These are phyloP conservation scores for Crucihimalaya himalaica DNA, from an alignment of 345 rosid genomes.

Conservation along the genomic window DNA sequence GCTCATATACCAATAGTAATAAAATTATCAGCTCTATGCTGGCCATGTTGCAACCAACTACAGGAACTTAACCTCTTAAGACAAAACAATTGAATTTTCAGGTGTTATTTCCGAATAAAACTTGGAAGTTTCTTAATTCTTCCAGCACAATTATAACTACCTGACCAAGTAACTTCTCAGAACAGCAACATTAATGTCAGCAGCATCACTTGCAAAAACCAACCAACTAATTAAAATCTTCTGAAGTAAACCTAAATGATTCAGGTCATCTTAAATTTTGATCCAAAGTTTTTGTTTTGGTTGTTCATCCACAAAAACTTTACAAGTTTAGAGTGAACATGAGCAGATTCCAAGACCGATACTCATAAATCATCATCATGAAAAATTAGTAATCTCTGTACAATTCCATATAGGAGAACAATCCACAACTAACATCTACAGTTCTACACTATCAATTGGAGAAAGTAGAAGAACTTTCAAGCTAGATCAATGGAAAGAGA, in stretches of 20 bases:
- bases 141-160: neutral
- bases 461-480: neutral
- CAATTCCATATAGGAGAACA: neutral
- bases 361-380: neutral
- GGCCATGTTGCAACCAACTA: neutral
- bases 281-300: too few relatives aligned
- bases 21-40: neutral
- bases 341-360: neutral
- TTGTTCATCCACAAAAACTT: too few relatives aligned
- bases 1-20: neutral
- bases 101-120: neutral
- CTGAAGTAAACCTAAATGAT: neutral
- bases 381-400: neutral
- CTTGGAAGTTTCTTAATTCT: neutral
- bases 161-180: neutral
- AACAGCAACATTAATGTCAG: neutral
- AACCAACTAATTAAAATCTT: neutral
- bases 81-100: neutral
- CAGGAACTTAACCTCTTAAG: slow-evolving; percentile 10
- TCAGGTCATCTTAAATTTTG: too few relatives aligned
- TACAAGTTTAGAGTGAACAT: too few relatives aligned
- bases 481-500: neutral
- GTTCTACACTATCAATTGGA: neutral
- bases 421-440: neutral
- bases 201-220: neutral